Percentiles rank a stretch among this genome's conserved stretches.
phyloP scores from a whole-genome alignment of 2,329 filamentous ascomycete species.

The Endoconidiophora laricicola region DNA sequence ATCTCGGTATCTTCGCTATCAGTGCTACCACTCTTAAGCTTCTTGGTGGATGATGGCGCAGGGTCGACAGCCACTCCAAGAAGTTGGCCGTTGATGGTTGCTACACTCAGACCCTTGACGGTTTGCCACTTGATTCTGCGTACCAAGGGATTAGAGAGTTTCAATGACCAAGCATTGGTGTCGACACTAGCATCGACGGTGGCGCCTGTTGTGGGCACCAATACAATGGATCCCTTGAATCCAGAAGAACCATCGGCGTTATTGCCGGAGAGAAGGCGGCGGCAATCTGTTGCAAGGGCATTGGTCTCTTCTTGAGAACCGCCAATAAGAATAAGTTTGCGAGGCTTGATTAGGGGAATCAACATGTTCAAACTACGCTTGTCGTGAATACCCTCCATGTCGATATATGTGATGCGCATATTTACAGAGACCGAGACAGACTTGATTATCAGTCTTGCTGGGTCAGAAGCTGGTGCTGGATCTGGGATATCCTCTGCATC shows the following conservation, averaged over 20 bases:
- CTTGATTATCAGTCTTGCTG: constrained; percentile 56
- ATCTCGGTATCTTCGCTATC: constrained; percentile 12
- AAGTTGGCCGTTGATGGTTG: constrained; percentile 69
- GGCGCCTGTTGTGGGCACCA: constrained; percentile 60
- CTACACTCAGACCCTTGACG: constrained; percentile 74
- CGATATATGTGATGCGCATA: constrained; percentile 68
- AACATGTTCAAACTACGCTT: constrained; percentile 88
- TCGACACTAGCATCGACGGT: constrained; percentile 84
- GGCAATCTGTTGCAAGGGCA: constrained; percentile 63
- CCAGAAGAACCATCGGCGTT: constrained; percentile 21
- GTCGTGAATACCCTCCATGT: constrained; percentile 85
- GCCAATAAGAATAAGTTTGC: constrained; percentile 84
- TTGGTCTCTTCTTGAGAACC: constrained; percentile 66
- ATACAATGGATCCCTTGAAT: constrained; percentile 48
- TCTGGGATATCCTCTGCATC: constrained; percentile 39
- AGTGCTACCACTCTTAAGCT: constrained; percentile 13
- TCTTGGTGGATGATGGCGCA: constrained; percentile 10
- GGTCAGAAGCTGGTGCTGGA: constrained; percentile 31
- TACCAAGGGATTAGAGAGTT: constrained; percentile 68
- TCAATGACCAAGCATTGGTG: constrained; percentile 93
- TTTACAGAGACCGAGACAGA: constrained; percentile 49
- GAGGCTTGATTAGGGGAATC: constrained; percentile 80
- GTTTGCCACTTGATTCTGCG: constrained; percentile 89
- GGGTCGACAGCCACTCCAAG: constrained; percentile 24
- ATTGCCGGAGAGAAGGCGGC: constrained; percentile 41